These are phyloP conservation scores for Cytauxzoon felis DNA, from an alignment of 169 alveolate genomes.

Conservation along the genomic window DNA sequence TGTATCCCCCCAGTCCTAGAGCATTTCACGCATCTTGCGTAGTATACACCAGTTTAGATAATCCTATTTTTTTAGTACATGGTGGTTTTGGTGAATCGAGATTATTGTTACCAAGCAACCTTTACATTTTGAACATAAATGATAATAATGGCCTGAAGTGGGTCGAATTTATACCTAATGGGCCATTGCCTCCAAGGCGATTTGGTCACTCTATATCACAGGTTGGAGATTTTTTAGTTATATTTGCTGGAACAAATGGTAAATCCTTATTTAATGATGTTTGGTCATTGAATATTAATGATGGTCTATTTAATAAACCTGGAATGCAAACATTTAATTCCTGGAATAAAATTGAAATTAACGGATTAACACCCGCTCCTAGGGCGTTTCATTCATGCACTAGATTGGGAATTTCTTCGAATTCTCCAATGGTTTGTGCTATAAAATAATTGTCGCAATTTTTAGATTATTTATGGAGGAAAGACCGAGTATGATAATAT, in stretches of 20 bases:
- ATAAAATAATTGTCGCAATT: neutral
- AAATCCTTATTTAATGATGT: constrained; percentile 26
- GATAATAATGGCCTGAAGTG: neutral
- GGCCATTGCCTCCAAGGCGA: constrained; percentile 22
- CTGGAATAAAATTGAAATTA: constrained; percentile 26
- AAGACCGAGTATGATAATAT: neutral
- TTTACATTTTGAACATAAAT: constrained; percentile 21
- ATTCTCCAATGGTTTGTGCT: constrained; percentile 29
- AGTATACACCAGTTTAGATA: constrained; percentile 25
- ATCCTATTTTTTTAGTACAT: constrained; percentile 29
- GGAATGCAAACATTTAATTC: neutral
- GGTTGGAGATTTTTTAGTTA: constrained; percentile 27
- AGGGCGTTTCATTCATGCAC: constrained; percentile 49
- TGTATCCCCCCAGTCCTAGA: constrained; percentile 33
- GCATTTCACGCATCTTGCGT: constrained; percentile 63
- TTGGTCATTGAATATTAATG: constrained; percentile 39
- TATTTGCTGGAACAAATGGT: constrained; percentile 58
- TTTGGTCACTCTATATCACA: constrained; percentile 57
- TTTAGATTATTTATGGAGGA: constrained; percentile 51
- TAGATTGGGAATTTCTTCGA: constrained; percentile 32
- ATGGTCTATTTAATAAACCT: neutral
- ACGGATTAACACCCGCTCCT: constrained; percentile 48
- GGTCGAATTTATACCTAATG: constrained; percentile 13
- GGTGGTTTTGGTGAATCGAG: constrained; percentile 48
- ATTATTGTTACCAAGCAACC: constrained; percentile 8